These are phyloP conservation scores for Phytophthora sp. DNA, from an alignment of 352 stramenopile species.

Conservation along the genomic window DNA sequence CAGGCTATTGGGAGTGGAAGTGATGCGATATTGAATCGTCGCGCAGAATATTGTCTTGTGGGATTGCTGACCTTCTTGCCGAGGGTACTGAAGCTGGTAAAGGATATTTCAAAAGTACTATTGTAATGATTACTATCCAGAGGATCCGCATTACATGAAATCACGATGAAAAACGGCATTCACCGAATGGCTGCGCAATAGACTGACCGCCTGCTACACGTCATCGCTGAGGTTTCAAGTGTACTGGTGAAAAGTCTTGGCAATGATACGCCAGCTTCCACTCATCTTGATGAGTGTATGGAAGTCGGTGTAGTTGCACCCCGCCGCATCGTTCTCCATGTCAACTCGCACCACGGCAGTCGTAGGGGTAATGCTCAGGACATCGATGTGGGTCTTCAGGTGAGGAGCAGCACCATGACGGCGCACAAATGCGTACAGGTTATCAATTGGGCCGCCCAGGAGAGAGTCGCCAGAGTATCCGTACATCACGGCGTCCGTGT, in stretches of 20 bases:
- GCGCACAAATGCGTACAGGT: not conserved
- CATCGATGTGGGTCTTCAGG: not conserved
- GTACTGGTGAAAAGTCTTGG: not conserved
- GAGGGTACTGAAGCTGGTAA: too few relatives aligned
- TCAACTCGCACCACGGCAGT: not conserved
- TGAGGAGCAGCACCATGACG: not conserved
- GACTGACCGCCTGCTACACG: too few relatives aligned
- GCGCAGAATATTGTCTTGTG: too few relatives aligned
- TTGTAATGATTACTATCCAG: too few relatives aligned
- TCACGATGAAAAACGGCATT: too few relatives aligned
- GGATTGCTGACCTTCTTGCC: too few relatives aligned
- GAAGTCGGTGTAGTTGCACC: not conserved
- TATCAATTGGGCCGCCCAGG: not conserved
- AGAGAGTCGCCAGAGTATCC: not conserved
- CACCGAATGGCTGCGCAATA: too few relatives aligned
- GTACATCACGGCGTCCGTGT: not conserved
- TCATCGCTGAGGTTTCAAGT: not conserved
- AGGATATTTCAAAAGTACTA: too few relatives aligned
- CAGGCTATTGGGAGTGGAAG: too few relatives aligned
- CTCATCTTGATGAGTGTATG: not conserved
- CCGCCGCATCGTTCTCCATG: conserved; percentile 1
- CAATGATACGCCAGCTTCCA: not conserved
- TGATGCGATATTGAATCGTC: too few relatives aligned
- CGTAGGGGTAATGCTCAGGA: not conserved
- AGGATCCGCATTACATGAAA: too few relatives aligned